Conservation (phyloP, 768 basidiomycete species). For the Hebeloma cylindrosporum region DNA sequence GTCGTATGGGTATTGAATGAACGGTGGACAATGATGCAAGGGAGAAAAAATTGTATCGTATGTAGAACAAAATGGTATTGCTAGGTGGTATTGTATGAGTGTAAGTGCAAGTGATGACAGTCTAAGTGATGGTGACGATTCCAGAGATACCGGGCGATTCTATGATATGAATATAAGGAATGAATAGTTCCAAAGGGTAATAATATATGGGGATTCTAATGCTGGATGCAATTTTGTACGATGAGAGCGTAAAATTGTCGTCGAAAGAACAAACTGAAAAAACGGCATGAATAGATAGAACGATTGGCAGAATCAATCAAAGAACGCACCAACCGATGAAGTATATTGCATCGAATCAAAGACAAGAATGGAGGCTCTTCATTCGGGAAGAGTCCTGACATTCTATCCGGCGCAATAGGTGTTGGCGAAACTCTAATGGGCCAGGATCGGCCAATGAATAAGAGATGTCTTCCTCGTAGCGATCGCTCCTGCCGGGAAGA, state of each 20-base stretch:
- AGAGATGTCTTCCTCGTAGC: slow-evolving; percentile 30
- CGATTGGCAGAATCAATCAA: not conserved
- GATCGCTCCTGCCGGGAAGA: slow-evolving; percentile 32
- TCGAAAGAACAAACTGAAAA: too few relatives aligned
- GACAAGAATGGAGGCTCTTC: slow-evolving; percentile 24
- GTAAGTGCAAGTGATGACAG: too few relatives aligned
- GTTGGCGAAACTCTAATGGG: slow-evolving; percentile 39
- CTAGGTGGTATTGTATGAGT: slow-evolving; percentile 6
- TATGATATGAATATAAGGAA: slow-evolving; percentile 5
- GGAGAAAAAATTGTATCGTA: not conserved
- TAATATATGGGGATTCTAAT: slow-evolving; percentile 5
- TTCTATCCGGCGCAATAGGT: slow-evolving; percentile 42
- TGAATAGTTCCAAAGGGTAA: slow-evolving; percentile 5
- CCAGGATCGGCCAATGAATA: slow-evolving; percentile 34
- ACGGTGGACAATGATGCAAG: not conserved
- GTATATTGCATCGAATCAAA: slow-evolving; percentile 9
- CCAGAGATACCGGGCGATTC: slow-evolving; percentile 4
- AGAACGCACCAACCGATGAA: not conserved
- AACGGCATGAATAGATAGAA: too few relatives aligned
- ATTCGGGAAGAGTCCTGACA: slow-evolving; percentile 33
- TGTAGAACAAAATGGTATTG: slow-evolving; percentile 2
- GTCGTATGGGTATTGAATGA: too few relatives aligned
- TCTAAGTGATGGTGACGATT: slow-evolving; percentile 7
- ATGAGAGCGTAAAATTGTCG: too few relatives aligned
- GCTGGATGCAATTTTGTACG: too few relatives aligned